Conservation (phyloP, 305 asterid genomes). For the Solanum hybrid region DNA sequence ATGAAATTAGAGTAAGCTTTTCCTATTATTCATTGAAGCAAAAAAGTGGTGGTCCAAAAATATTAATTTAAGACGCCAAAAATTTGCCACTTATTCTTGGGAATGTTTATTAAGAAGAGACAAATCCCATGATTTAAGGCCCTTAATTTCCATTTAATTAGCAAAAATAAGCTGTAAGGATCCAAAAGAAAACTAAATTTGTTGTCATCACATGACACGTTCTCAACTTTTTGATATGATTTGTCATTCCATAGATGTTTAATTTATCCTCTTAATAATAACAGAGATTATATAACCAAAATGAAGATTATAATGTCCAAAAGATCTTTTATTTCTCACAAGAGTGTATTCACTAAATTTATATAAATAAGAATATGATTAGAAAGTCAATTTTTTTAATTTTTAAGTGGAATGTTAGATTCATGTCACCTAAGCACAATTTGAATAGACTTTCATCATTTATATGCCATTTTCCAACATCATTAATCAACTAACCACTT, state of each 20-base stretch:
- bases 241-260: not conserved
- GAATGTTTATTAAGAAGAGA: not conserved
- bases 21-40: not conserved
- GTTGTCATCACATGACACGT: not conserved
- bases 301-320: not conserved
- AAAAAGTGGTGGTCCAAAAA: not conserved
- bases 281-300: not conserved
- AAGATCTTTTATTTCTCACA: not conserved
- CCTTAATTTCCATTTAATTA: not conserved
- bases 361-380: not conserved
- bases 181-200: not conserved
- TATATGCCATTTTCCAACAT: not conserved
- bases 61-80: not conserved
- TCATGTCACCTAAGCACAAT: not conserved
- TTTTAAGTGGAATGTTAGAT: not conserved
- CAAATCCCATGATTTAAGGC: slow-evolving; percentile 4
- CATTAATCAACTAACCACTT: not conserved
- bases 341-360: not conserved
- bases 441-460: not conserved
- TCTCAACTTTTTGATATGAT: not conserved
- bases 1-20: not conserved
- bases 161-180: not conserved
- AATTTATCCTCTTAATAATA: not conserved
- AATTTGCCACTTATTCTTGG: not conserved
- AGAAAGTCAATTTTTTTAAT: not conserved